Base-by-base conservation (phyloP, 225 moss, liverwort and hornwort genomes). In the Pleurozium schreberi region DNA sequence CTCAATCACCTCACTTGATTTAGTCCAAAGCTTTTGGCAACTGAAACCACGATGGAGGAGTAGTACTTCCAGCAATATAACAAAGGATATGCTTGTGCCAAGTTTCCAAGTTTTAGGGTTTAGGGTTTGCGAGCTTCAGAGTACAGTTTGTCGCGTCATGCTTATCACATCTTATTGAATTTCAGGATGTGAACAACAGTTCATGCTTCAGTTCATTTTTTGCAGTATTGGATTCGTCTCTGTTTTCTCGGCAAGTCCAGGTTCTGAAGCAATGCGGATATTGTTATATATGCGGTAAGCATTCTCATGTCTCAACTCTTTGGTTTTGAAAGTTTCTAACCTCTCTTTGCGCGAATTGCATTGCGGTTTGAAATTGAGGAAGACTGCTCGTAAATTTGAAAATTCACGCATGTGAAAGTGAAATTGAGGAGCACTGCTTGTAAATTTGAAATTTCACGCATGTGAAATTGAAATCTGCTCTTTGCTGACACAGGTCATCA, bases 401-500 rank as follows among this genome's bases (percentile, higher is more conserved):
- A 71, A 43, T 84, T 59, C 31, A 74, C 42, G 38, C 73, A 58
- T 81, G 43, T 84, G 83, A 71, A 86, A 57, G 20, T 43, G 17
- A 71, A 71, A 33, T 47, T 61, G 75, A 61, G 14, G 71, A 53
- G 20, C 49, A 58, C 49, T 66, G 43, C 52, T 59, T 30, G 36
- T 66, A 30, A 61, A 31, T 31, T 85, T 36, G 81, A 43, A 67
- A 80, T 31, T 69, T 81, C 53, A 45, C 59, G 27, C 60, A 66
- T 63, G 45, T 84, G 74, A 66, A 80, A 42, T 75, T 87, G 85
- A 81, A 85, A 75, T 88, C 38, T 75, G 63, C 34, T 65, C 53
- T 73, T 78, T 49, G 57, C 11, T 89, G 87, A 77, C 91, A 20
- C 85, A 96, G 94, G 86, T 96, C 95, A 82, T 98, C 94, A 85